Conservation (phyloP, 1,139 yeast genomes). For the Candida freyschussii region DNA sequence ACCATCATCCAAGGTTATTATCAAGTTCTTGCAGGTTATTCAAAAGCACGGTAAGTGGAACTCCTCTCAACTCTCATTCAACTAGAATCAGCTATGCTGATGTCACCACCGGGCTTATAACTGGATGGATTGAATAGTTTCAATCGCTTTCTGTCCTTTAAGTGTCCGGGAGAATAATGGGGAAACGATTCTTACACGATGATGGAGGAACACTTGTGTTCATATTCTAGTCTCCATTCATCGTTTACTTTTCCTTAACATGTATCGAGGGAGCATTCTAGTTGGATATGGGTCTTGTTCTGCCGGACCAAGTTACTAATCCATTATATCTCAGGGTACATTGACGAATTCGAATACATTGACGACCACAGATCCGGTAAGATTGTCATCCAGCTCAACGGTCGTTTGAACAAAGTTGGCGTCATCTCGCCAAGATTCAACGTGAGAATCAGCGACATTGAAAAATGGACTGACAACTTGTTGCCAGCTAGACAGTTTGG, state of each 20-base stretch:
- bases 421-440: constrained; percentile 98
- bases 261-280: no score
- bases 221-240: constrained; percentile 13
- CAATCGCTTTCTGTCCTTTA: constrained; percentile 96
- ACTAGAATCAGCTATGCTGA: neutral
- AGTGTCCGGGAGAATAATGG: constrained; percentile 81
- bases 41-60: constrained; percentile 79
- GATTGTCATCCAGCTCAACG: constrained; percentile 93
- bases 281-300: no score
- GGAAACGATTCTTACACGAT: constrained; percentile 83
- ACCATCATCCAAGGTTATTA: constrained; percentile 98
- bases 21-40: constrained; percentile 95
- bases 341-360: constrained; percentile 97
- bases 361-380: constrained; percentile 99
- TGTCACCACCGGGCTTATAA: constrained; percentile 74
- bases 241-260: constrained; percentile 74
- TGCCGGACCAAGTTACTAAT: constrained; percentile 18
- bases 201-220: constrained; percentile 28
- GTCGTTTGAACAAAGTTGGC: constrained; percentile 98
- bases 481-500: constrained; percentile 99
- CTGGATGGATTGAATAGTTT: constrained; percentile 89
- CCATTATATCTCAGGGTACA: constrained; percentile 55
- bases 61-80: neutral
- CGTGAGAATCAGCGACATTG: constrained; percentile 88
- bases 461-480: constrained; percentile 97